These are phyloP conservation scores for Catunica adiposa DNA, from an alignment of 2,329 filamentous ascomycete species.

Conservation along the genomic window DNA sequence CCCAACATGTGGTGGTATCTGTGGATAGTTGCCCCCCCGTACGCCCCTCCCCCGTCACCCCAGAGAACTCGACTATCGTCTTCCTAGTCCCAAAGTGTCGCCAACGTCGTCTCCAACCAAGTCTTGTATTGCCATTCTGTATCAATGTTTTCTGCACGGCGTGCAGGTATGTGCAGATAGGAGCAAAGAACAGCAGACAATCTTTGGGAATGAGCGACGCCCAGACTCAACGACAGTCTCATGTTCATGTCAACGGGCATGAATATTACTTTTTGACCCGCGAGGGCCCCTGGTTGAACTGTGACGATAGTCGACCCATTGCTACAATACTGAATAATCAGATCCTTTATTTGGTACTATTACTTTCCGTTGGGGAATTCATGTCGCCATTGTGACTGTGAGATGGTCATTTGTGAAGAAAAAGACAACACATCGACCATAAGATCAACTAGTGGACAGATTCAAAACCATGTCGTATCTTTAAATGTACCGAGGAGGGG, in stretches of 20 bases:
- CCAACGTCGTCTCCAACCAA: not conserved
- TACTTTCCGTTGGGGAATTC: not conserved
- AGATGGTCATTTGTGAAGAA: not conserved
- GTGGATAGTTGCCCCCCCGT: not conserved
- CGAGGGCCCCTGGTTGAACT: not conserved
- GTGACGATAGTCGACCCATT: not conserved
- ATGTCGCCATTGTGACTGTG: not conserved
- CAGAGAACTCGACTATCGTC: not conserved
- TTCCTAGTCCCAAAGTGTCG: not conserved
- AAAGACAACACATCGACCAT: slow-evolving; percentile 1
- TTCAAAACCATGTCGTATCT: not conserved
- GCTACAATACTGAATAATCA: not conserved
- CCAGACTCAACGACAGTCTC: not conserved
- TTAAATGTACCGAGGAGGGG: not conserved
- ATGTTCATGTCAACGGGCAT: not conserved
- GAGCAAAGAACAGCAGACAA: not conserved
- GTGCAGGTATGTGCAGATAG: not conserved
- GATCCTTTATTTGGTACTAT: not conserved
- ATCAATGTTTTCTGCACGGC: slow-evolving; percentile 3
- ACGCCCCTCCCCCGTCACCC: too few species aligned
- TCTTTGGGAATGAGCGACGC: not conserved
- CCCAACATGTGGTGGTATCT: not conserved
- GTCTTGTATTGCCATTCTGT: not conserved
- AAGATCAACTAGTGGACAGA: not conserved
- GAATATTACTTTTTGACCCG: not conserved